These are phyloP conservation scores for Bullera alba DNA, from an alignment of 768 basidiomycete species.

Conservation along the genomic window DNA sequence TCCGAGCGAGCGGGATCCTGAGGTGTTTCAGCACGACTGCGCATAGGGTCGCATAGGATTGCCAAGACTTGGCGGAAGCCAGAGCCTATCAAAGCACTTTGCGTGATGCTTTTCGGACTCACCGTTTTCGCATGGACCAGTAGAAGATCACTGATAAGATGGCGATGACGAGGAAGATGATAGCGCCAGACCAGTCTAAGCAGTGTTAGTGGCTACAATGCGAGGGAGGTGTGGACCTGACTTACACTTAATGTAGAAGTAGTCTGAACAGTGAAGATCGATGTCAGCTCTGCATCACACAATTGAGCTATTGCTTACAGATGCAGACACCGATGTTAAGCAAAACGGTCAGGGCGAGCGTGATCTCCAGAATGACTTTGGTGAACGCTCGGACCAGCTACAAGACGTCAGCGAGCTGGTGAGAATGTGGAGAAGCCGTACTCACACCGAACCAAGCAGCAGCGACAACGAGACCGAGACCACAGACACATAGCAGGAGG, in stretches of 20 bases:
- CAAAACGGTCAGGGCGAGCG: slow-evolving; percentile 37
- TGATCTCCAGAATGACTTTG: slow-evolving; percentile 59
- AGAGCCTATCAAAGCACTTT: too few relatives aligned
- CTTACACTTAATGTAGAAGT: slow-evolving; percentile 41
- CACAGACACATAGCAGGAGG: slow-evolving; percentile 68
- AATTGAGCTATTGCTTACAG: slow-evolving; percentile 57
- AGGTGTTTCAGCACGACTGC: slow-evolving; percentile 49
- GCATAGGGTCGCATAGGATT: neutral
- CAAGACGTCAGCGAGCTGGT: neutral
- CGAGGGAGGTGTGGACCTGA: neutral
- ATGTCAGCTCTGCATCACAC: slow-evolving; percentile 5
- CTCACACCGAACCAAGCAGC: slow-evolving; percentile 56
- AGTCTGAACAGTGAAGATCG: slow-evolving; percentile 15
- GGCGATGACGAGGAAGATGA: slow-evolving; percentile 75
- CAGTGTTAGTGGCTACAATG: neutral
- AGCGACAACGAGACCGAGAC: slow-evolving; percentile 61
- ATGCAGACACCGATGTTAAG: slow-evolving; percentile 60
- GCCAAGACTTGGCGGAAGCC: too few relatives aligned
- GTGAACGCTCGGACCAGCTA: slow-evolving; percentile 64
- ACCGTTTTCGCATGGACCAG: slow-evolving; percentile 51
- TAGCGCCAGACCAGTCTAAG: slow-evolving; percentile 60
- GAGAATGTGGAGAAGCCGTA: neutral
- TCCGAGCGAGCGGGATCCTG: slow-evolving; percentile 70
- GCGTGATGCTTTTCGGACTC: slow-evolving; percentile 1
- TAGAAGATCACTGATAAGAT: slow-evolving; percentile 67